Conservation (phyloP, 2,329 filamentous ascomycete species). For the Penicillium paneum region DNA sequence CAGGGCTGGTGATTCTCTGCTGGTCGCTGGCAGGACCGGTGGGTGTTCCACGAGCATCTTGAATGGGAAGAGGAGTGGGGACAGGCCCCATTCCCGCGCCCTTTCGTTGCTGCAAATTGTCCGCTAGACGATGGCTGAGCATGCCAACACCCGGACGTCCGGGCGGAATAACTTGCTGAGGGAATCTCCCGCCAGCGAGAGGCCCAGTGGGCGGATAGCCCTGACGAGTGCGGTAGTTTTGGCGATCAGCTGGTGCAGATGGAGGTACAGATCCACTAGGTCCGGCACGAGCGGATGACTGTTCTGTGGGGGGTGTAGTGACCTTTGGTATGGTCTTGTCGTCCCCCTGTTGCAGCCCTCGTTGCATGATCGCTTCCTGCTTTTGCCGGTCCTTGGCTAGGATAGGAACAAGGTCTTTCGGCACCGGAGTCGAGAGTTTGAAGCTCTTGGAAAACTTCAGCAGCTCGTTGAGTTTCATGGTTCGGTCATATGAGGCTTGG, state of each 20-base stretch:
- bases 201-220: slow-evolving; percentile 48
- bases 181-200: slow-evolving; percentile 41
- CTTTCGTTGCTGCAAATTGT: slow-evolving; percentile 55
- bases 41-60: slow-evolving; percentile 68
- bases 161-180: slow-evolving; percentile 44
- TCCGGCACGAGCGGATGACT: slow-evolving; percentile 48
- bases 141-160: slow-evolving; percentile 44
- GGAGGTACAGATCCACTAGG: slow-evolving; percentile 42
- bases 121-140: slow-evolving; percentile 51
- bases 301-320: slow-evolving; percentile 47
- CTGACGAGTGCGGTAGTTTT: slow-evolving; percentile 48
- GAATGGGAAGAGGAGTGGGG: slow-evolving; percentile 55
- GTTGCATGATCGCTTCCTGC: slow-evolving; percentile 88
- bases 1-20: slow-evolving; percentile 45
- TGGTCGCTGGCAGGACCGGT: slow-evolving; percentile 65
- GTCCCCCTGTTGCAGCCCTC: slow-evolving; percentile 73
- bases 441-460: slow-evolving; percentile 94
- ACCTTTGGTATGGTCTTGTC: slow-evolving; percentile 50
- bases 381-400: slow-evolving; percentile 95
- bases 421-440: slow-evolving; percentile 90
- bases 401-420: slow-evolving; percentile 86
- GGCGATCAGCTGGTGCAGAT: slow-evolving; percentile 45
- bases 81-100: slow-evolving; percentile 41
- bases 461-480: slow-evolving; percentile 86
- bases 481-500: slow-evolving; percentile 69